Evolutionary conservation across 192 early-diverging fungal species (phyloP).

Genomic region (Backusella morwellensis): DNA sequence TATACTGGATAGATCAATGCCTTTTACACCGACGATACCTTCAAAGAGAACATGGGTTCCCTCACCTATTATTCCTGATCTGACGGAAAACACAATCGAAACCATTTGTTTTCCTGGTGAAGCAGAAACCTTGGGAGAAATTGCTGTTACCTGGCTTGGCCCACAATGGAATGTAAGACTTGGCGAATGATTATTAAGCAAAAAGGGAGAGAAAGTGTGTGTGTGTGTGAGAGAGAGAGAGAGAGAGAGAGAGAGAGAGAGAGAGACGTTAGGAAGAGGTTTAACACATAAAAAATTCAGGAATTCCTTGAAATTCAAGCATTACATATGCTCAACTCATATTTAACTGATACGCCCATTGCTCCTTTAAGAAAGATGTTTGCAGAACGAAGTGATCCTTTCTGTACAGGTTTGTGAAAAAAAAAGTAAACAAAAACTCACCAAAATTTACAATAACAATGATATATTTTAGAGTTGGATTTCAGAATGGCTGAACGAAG

Average conservation of each 20-base stretch:
- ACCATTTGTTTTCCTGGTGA: conserved; percentile 51
- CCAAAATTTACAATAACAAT: background rate
- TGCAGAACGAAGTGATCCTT: conserved; percentile 55
- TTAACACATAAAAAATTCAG: conserved; percentile 4
- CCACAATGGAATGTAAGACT: conserved; percentile 44
- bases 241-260: background rate
- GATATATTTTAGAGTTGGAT: conserved; percentile 32
- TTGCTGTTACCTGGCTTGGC: conserved; percentile 51
- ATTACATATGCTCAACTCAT: conserved; percentile 33
- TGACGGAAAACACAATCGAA: conserved; percentile 38
- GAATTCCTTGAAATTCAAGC: conserved; percentile 26
- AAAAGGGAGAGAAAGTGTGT: background rate
- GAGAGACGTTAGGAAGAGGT: too few species aligned
- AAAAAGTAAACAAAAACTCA: background rate
- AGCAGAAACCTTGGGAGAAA: conserved; percentile 54
- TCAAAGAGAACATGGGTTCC: conserved; percentile 52
- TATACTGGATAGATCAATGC: conserved; percentile 36
- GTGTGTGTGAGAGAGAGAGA: background rate
- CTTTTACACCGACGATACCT: conserved; percentile 21
- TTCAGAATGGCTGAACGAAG: conserved; percentile 42
- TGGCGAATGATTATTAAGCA: background rate
- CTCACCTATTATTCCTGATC: conserved; percentile 36
- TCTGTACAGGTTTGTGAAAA: conserved; percentile 49
- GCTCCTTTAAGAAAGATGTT: conserved; percentile 52
- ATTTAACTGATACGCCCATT: conserved; percentile 55